Conservation (phyloP, 2,329 filamentous ascomycete genomes). For the Escovopsis sp. region DNA sequence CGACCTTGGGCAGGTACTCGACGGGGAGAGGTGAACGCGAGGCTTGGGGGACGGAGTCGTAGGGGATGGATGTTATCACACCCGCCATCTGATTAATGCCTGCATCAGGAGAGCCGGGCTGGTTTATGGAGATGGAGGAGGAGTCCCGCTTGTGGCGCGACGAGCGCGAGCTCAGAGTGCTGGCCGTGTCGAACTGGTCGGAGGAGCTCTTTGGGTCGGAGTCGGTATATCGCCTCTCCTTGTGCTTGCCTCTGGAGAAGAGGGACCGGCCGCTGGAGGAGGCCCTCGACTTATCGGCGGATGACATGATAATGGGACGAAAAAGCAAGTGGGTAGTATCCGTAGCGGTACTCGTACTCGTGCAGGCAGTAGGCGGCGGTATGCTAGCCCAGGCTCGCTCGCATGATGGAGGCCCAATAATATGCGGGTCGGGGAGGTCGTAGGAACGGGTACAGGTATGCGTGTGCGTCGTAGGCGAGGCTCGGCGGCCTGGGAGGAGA, state of each 20-base stretch:
- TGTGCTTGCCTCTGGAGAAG: slow-evolving; percentile 82
- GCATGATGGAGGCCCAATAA: slow-evolving; percentile 21
- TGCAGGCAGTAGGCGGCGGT: slow-evolving; percentile 9
- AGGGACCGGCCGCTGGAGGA: slow-evolving; percentile 64
- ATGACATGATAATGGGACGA: slow-evolving; percentile 32
- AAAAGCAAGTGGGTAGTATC: no score
- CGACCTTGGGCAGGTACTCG: slow-evolving; percentile 56
- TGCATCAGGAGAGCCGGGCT: slow-evolving; percentile 46
- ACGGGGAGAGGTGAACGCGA: slow-evolving; percentile 55
- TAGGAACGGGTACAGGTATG: neutral
- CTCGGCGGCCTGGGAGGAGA: neutral
- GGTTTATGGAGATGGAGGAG: slow-evolving; percentile 57
- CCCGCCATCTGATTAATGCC: slow-evolving; percentile 64
- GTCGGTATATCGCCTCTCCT: slow-evolving; percentile 46
- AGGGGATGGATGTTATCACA: slow-evolving; percentile 77
- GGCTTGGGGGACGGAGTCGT: slow-evolving; percentile 54
- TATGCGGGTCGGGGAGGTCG: slow-evolving; percentile 4
- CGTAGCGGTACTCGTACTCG: no score
- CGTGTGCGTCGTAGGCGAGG: neutral
- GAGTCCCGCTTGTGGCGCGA: slow-evolving; percentile 64
- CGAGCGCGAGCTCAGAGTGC: slow-evolving; percentile 49
- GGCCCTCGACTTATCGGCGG: slow-evolving; percentile 67
- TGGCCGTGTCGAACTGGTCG: slow-evolving; percentile 44
- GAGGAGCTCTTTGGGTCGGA: slow-evolving; percentile 43
- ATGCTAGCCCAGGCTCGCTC: slow-evolving; percentile 24